Conservation (phyloP, 2,329 filamentous ascomycete species). For the Diaporthe citri region DNA sequence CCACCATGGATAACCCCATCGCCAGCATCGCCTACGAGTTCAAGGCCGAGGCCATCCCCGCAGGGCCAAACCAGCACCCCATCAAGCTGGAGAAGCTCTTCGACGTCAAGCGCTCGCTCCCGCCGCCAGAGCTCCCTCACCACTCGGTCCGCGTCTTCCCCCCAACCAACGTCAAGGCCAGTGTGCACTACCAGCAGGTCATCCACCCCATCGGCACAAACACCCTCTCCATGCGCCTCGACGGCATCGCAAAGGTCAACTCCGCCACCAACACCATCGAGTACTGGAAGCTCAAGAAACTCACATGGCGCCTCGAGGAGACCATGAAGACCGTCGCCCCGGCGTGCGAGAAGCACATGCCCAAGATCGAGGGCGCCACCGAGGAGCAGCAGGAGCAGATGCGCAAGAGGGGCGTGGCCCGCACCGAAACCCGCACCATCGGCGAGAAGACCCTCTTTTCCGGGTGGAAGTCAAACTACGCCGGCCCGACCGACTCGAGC, state of each 20-base stretch:
- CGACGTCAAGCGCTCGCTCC: constrained; percentile 82
- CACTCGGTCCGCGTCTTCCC: constrained; percentile 95
- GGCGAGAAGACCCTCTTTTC: constrained; percentile 84
- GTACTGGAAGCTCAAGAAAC: constrained; percentile 89
- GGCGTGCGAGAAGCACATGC: constrained; percentile 81
- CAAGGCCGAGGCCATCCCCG: constrained; percentile 72
- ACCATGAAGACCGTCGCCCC: constrained; percentile 82
- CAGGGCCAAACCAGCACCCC: constrained; percentile 57
- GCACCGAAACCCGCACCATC: constrained; percentile 82
- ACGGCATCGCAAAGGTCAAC: constrained; percentile 83
- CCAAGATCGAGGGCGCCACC: constrained; percentile 60
- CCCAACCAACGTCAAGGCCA: constrained; percentile 91
- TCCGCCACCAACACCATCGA: constrained; percentile 77
- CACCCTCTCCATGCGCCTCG: constrained; percentile 82
- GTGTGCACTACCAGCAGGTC: constrained; percentile 83
- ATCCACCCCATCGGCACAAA: constrained; percentile 90
- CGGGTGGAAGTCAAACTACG: constrained; percentile 87
- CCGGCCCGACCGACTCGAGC: constrained; percentile 62
- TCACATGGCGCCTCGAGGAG: constrained; percentile 95
- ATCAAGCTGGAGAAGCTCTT: constrained; percentile 77
- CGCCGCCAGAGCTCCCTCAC: constrained; percentile 81
- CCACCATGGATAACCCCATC: constrained; percentile 80
- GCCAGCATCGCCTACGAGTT: constrained; percentile 84
- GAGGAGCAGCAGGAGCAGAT: constrained; percentile 48
- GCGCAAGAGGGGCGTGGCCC: constrained; percentile 74